A percentile compares a stretch with the other conserved stretches of the same genome.
Evolutionary conservation across 208 protist species (phyloP).

Genomic region (Trichomonas vaginalis): DNA sequence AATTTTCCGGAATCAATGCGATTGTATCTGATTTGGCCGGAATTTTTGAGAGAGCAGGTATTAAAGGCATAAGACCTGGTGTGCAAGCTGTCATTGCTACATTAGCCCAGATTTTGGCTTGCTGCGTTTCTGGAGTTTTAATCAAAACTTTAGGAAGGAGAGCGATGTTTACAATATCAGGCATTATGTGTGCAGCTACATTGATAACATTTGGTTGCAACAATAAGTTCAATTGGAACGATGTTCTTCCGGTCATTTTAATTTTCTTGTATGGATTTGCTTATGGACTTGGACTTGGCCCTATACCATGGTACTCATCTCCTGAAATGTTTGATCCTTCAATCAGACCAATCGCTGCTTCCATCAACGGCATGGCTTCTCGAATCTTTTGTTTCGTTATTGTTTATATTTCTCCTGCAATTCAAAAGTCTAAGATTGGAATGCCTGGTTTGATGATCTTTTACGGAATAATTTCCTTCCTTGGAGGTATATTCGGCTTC

Average conservation of each 20-base stretch:
- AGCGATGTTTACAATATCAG: neutral
- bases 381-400: too few relatives aligned
- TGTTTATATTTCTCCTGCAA: too few relatives aligned
- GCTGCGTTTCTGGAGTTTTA: neutral
- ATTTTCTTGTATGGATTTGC: neutral
- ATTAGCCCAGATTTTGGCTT: too few relatives aligned
- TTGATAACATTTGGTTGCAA: neutral
- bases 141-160: neutral
- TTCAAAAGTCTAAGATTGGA: too few relatives aligned
- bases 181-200: neutral
- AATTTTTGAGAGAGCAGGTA: neutral
- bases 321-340: too few relatives aligned
- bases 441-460: too few relatives aligned
- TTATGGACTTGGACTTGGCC: neutral
- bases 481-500: too few relatives aligned
- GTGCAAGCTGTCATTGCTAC: too few relatives aligned
- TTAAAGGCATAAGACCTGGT: too few relatives aligned
- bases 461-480: too few relatives aligned
- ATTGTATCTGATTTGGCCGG: neutral
- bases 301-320: neutral
- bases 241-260: neutral
- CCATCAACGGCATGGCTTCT: too few relatives aligned
- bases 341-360: too few relatives aligned
- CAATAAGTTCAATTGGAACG: neutral
- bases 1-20: conserved; percentile 16